Evolutionary conservation across 495 filamentous ascomycete genomes (phyloP).

Genomic region (Pseudevernia furfuracea): DNA sequence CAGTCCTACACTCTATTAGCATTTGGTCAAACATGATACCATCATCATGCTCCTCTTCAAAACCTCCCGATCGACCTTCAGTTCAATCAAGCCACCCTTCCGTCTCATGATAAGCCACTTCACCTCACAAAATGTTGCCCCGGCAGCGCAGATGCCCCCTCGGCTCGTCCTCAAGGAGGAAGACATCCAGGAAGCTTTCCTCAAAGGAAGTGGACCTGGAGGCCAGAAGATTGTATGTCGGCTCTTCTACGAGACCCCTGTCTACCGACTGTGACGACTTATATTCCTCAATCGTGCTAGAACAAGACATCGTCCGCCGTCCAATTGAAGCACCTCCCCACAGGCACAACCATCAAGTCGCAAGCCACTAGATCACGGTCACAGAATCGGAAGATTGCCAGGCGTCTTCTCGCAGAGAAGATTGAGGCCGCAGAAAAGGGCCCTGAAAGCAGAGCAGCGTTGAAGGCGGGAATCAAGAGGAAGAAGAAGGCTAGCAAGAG

Average conservation of each 20-base stretch:
- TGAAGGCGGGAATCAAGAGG: conserved; percentile 46
- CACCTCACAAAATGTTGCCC: not conserved
- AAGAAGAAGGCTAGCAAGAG: conserved; percentile 58
- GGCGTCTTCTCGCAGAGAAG: conserved; percentile 64
- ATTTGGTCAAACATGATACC: not conserved
- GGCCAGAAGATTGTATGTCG: conserved; percentile 79
- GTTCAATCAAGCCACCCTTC: not conserved
- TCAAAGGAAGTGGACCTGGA: conserved; percentile 88
- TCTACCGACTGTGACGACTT: conserved; percentile 6
- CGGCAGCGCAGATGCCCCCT: conserved; percentile 58
- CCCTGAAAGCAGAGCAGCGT: conserved; percentile 46
- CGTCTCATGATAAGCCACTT: not conserved
- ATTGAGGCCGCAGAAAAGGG: conserved; percentile 64
- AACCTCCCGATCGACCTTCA: not conserved
- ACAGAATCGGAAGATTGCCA: conserved; percentile 85
- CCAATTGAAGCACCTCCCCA: conserved; percentile 82
- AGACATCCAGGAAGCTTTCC: conserved; percentile 74
- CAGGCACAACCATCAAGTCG: conserved; percentile 82
- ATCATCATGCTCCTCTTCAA: not conserved
- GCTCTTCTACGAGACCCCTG: not conserved
- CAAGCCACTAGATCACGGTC: conserved; percentile 80
- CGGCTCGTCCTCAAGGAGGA: conserved; percentile 65
- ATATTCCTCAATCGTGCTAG: conserved; percentile 33
- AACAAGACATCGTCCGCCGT: conserved; percentile 98
- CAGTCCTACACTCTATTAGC: not conserved